Base-by-base conservation (phyloP, 306 rosid genomes). In the Acacia acuminata region DNA sequence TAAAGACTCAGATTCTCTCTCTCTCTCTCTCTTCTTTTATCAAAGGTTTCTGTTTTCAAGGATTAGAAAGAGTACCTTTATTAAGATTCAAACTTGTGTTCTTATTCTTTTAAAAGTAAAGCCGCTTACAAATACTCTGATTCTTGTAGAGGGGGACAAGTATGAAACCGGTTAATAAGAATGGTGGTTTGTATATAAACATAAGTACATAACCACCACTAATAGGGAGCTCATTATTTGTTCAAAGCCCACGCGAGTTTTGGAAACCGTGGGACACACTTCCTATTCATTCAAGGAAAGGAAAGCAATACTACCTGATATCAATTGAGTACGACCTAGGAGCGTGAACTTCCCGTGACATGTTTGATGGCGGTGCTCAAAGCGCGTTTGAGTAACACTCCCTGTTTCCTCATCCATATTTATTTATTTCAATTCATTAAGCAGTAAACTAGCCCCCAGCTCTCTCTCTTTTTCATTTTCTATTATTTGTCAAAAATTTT, bases 311-410 rank as follows among this genome's bases (percentile, higher is more conserved):
- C 38, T 34, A 14, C 7, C 51, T 78, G 3, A 45, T 47, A 36
- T 61, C 40, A 27, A 19, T 83, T 86, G 68, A 86, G 78, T 45
- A 25, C 50, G 65, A 81, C 81, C 73, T 38, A 66, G 69, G 84
- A 71, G 88, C 88, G 84, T 84, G 86, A 48, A 82, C 87, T 67
- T 86, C 79, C 73, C 84, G 84, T 84, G 86, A 47, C 43, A 70
- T 81, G 77, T 65, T 63, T 65, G 80, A 89, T 91, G 92, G 32
- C 91, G 92, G 97, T 90, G 94, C 84, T 70, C 74, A 71, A 79
- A 86, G 77, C 89, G 81, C 83, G 88, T 86, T 71, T 47, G 16
- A 78, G 83, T 82, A 81, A 77, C 71, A 43, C 79, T 68, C 10
- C 12, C 53, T 48, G 17, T 48, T 11, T 11, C 50, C 27, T 3